Evolutionary conservation across 371 early-diverging fungal species (phyloP).

Genomic region (Mucor piriformis): DNA sequence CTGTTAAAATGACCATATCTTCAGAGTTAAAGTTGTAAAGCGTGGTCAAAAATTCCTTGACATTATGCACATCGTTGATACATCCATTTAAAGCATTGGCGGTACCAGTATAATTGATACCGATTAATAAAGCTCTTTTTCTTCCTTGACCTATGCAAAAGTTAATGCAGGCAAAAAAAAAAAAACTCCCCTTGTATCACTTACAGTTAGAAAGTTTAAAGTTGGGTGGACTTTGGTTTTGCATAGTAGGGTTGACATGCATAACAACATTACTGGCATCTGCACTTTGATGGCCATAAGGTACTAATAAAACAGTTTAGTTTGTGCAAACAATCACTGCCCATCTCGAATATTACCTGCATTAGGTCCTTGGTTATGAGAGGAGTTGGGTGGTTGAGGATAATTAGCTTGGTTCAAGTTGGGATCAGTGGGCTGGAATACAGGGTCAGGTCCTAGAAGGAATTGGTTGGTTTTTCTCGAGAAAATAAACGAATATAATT

Average conservation of each 20-base stretch:
- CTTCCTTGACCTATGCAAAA: conserved; percentile 30
- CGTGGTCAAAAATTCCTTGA: conserved; percentile 68
- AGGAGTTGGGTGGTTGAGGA: conserved; percentile 28
- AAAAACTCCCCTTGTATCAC: background rate
- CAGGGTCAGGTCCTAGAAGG: conserved; percentile 22
- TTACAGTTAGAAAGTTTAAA: conserved; percentile 72
- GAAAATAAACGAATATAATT: background rate
- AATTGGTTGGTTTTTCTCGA: background rate
- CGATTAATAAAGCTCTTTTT: conserved; percentile 33
- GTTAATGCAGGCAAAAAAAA: too few relatives aligned
- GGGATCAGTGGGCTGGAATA: conserved; percentile 25
- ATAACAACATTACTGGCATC: conserved; percentile 23
- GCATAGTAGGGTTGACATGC: conserved; percentile 40
- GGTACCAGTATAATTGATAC: conserved; percentile 66
- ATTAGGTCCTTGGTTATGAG: conserved; percentile 22
- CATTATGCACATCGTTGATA: conserved; percentile 88
- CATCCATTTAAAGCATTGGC: conserved; percentile 73
- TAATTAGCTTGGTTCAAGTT: conserved; percentile 28
- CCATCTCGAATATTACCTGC: too few relatives aligned
- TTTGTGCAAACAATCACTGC: too few relatives aligned
- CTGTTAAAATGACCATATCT: conserved; percentile 82
- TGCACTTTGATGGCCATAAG: conserved; percentile 16
- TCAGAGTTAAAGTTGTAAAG: conserved; percentile 66
- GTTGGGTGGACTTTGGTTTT: conserved; percentile 31
- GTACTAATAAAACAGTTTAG: conserved; percentile 14